phyloP scores from a whole-genome alignment of 2,329 filamentous ascomycete genomes.

The Colletotrichum phormii region DNA sequence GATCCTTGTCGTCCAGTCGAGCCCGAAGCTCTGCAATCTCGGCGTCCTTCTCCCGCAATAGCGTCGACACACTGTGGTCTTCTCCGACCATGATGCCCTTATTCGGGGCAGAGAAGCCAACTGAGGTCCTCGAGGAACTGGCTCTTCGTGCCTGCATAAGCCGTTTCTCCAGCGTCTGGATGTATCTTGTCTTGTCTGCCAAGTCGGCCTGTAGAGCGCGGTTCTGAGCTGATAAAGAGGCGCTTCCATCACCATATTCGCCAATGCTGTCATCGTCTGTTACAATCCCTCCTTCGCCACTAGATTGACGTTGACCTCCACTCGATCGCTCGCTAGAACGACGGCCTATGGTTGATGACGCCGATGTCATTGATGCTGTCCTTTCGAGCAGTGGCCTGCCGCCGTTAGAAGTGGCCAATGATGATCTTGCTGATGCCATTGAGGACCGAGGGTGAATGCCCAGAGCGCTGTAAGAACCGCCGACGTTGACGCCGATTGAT shows the following conservation, averaged over 20 bases:
- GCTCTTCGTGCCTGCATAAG: constrained; percentile 90
- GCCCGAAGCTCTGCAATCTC: constrained; percentile 93
- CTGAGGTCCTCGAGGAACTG: constrained; percentile 88
- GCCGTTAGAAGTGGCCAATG: constrained; percentile 72
- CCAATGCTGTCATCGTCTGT: constrained; percentile 79
- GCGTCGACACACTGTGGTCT: constrained; percentile 77
- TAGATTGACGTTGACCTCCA: constrained; percentile 56
- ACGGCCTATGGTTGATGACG: constrained; percentile 68
- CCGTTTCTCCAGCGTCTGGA: constrained; percentile 91
- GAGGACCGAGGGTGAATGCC: constrained; percentile 62
- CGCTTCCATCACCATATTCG: constrained; percentile 88
- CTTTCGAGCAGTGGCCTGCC: constrained; percentile 68
- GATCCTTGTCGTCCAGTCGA: constrained; percentile 92
- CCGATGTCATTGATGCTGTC: constrained; percentile 75
- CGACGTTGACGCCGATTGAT: constrained; percentile 90
- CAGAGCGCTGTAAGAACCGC: constrained; percentile 77
- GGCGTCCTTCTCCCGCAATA: constrained; percentile 88
- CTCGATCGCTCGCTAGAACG: constrained; percentile 63
- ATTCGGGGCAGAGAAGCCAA: constrained; percentile 72
- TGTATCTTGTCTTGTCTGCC: constrained; percentile 97
- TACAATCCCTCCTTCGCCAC: constrained; percentile 51
- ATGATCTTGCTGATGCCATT: constrained; percentile 73
- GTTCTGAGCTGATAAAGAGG: constrained; percentile 86
- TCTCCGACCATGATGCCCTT: constrained; percentile 79
- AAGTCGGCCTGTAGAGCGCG: constrained; percentile 94